Base-by-base conservation (phyloP, 805 yeast genomes). In the Metschnikowia kofuensis region DNA sequence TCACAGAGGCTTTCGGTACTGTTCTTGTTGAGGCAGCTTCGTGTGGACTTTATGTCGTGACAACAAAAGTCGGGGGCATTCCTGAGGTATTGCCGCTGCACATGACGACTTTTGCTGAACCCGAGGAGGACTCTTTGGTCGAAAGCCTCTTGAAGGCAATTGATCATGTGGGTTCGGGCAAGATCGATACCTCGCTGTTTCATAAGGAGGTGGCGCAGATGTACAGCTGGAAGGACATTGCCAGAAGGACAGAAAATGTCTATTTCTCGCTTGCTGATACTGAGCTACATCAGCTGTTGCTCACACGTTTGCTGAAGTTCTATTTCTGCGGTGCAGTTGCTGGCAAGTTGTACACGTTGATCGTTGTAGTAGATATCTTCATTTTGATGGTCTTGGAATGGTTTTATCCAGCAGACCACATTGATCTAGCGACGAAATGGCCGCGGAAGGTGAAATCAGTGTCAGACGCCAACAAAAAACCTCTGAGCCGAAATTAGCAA, bases 1-100 rank as follows among this genome's bases (percentile, higher is more conserved):
- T 94, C 37, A 94, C 98, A 0, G 99, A 94, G 64, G 99, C 98
- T 0, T 94, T 94, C 68, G 99, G 99, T 2, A 94, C 99, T 0
- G 98, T 89, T 0, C 70, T 94, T 10, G 96, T 94, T 0, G 99
- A 94, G 64, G 99, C 99, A 0, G 99, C 97, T 0, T 86, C 96
- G 1, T 94, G 98, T 72, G 97, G 97, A 0, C 66, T 94, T 35
- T 75, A 88, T 15, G 96, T 94, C 2, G 99, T 94, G 0, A 90
- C 97, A 0, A 94, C 99, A 0, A 82, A 83, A 49, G 99, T 94
- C 0, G 99, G 99, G 11, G 99, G 99, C 6, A 91, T 94, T 36
- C 97, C 97, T 0, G 99, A 94, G 62, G 98, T 94, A 4, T 68
- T 94, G 35, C 99, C 99, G 0, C 76, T 77, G 26, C 87, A 90